Base-by-base conservation (phyloP, 495 filamentous ascomycete genomes). In the Penicillium antarcticum region DNA sequence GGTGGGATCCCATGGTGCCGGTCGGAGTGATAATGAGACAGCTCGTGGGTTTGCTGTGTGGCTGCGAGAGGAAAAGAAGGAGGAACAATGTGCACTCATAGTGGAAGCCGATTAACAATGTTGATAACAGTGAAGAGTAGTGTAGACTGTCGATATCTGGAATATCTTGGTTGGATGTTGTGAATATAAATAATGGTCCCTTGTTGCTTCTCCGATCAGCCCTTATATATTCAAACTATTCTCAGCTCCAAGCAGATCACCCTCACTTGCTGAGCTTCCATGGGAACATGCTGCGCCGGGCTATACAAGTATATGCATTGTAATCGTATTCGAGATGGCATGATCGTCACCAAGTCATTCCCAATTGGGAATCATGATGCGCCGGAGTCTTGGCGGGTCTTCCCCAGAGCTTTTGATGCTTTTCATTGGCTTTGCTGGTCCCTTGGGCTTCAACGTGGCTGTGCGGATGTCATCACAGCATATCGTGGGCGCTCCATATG, bases 331-430 rank as follows among this genome's bases (percentile, higher is more conserved):
- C 26, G 26, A 29, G 26, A 8, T 29, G 26, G 26, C 26, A 0
- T 23, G 21, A 23, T 29, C 8, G 26, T 29, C 26, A 29, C 26
- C 9, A 9, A 6, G 26, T 8, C 26, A 29, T 9, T 40, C 55
- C 45, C 7, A 41, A 40, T 49, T 21, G 26, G 39, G 55, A 0
- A 17, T n/a, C 2, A 49, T 45, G 29, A n/a, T 37, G 55, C 55
- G 55, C 49, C 19, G 24, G 16, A 19, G 24, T 26, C 26, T 29
- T 29, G 26, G 26, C 26, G 50, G 42, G 32, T 19, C 13, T 6
- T 4, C 12, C n/a, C 11, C 16, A n/a, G 6, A 12, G 16, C 11
- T 24, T 18, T 13, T 40, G 50, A 39, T 32, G 26, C 10, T 13
- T 43, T 14, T 42, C 10, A 16, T 43, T 48, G 45, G 35, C 34